Evolutionary conservation across 768 basidiomycete genomes (phyloP), one percentile per base, ranked within the genome.

Genomic region (Suillus subluteus): DNA sequence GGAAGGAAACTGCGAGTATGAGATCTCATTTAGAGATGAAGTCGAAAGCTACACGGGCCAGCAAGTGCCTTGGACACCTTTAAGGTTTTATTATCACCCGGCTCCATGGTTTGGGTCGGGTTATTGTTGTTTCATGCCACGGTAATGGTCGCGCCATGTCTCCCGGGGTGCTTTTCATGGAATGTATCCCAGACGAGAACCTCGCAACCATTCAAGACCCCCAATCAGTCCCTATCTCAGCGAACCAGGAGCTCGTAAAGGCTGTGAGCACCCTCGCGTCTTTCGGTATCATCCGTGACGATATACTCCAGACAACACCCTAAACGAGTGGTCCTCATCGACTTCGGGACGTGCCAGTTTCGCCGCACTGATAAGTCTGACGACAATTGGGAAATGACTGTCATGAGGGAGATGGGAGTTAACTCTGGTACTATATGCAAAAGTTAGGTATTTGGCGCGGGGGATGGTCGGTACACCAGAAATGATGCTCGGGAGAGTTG

Each of bases 91-190:
- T 4, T 44, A 65, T 59, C 13, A 44, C 64, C 37, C 18, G 46
- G 43, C 13, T 65, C n/a, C 38, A 46, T 44, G 56, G 41, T 26
- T 58, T 8, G 35, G 64, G 43, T 48, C 56, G 23, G 23, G 37
- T 61, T 32, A 32, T 32, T 21, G 32, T 65, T 23, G 7, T 35
- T 35, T 35, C 41, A 13, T 30, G n/a, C 30, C 44, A 43, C 4
- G 13, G 8, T 23, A 21, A 48, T 15, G 46, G 15, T n/a, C 56
- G 58, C 21, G 44, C n/a, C 40, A 48, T 65, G 26, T 35, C 37
- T 30, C 64, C 64, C 37, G n/a, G 16, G 18, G 64, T 48, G 18
- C 37, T 61, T 16, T 21, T 65, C 30, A 30, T 48, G 26, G 64
- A 61, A 16, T 38, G 16, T 35, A 65, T 65, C 18, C 58, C 21